These are phyloP conservation scores for Trichoderma atroviride DNA, from an alignment of 2,329 filamentous ascomycete genomes.

Conservation along the genomic window DNA sequence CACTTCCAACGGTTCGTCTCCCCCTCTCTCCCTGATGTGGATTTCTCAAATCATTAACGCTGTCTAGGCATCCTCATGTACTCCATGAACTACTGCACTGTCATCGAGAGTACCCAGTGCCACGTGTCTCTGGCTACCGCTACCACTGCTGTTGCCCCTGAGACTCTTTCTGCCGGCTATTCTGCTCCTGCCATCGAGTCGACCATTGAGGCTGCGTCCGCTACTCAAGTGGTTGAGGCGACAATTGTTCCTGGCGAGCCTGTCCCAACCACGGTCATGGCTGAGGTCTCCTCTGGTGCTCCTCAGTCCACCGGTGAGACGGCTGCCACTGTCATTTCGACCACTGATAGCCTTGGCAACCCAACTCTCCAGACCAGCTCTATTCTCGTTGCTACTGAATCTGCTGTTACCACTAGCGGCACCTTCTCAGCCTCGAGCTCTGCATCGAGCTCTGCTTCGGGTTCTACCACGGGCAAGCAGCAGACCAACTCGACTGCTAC, in stretches of 20 bases:
- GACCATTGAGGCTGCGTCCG: not conserved
- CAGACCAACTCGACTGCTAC: constrained; percentile 32
- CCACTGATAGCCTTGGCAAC: constrained; percentile 30
- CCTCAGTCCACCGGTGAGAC: constrained; percentile 2
- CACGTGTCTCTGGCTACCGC: constrained; percentile 36
- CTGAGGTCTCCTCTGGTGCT: not conserved
- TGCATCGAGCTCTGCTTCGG: constrained; percentile 21
- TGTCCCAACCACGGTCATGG: not conserved
- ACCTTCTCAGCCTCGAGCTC: constrained; percentile 28
- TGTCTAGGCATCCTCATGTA: constrained; percentile 39
- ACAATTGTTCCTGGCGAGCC: constrained; percentile 5
- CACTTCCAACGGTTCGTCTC: constrained; percentile 38
- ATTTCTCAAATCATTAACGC: not conserved
- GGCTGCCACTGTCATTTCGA: constrained; percentile 29
- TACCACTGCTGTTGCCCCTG: constrained; percentile 27
- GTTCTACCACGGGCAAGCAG: constrained; percentile 26
- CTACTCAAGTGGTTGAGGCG: constrained; percentile 1
- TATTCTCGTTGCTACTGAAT: constrained; percentile 30
- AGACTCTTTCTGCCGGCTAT: constrained; percentile 15
- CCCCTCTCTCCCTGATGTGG: not conserved
- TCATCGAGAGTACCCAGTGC: constrained; percentile 42
- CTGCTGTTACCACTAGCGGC: constrained; percentile 27
- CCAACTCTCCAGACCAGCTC: constrained; percentile 31
- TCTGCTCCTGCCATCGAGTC: constrained; percentile 11
- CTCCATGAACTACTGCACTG: constrained; percentile 43